Conservation (phyloP, 371 early-diverging fungal species). For the Mucor circinelloides region DNA sequence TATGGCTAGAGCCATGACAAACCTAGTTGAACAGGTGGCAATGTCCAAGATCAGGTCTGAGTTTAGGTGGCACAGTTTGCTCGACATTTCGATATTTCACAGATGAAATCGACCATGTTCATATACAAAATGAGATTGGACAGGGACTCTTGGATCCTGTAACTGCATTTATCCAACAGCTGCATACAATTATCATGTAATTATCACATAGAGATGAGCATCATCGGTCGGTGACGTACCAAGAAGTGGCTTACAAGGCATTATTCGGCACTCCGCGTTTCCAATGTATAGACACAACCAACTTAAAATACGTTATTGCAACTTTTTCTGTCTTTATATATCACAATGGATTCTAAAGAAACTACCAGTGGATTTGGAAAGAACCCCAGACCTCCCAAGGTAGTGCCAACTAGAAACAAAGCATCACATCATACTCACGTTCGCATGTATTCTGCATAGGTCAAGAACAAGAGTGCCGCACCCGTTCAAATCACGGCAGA, state of each 20-base stretch:
- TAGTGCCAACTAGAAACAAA: conserved; percentile 8
- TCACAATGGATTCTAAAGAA: conserved; percentile 43
- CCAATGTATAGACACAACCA: not conserved
- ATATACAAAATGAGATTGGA: not conserved
- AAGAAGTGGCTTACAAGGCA: not conserved
- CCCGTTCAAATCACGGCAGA: conserved; percentile 99
- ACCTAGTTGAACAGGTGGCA: not conserved
- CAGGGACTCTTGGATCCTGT: no score
- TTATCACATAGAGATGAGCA: not conserved
- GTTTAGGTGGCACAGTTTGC: not conserved
- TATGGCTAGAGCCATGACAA: not conserved
- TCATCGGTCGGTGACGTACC: not conserved
- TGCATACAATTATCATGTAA: not conserved
- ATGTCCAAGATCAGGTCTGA: not conserved
- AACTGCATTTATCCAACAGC: no score
- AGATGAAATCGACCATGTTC: not conserved
- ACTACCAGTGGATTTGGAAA: conserved; percentile 48
- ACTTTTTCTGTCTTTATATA: not conserved
- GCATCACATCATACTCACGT: not conserved
- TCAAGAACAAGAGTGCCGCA: conserved; percentile 97
- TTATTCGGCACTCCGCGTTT: conserved; percentile 1
- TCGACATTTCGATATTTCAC: not conserved
- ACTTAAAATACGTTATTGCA: no score
- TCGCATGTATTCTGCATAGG: conserved; percentile 49
- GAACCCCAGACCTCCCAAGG: conserved; percentile 60